Percentiles rank a stretch among this genome's conserved stretches.
Conservation (phyloP, 805 yeast species). For the Saturnispora besseyi region DNA sequence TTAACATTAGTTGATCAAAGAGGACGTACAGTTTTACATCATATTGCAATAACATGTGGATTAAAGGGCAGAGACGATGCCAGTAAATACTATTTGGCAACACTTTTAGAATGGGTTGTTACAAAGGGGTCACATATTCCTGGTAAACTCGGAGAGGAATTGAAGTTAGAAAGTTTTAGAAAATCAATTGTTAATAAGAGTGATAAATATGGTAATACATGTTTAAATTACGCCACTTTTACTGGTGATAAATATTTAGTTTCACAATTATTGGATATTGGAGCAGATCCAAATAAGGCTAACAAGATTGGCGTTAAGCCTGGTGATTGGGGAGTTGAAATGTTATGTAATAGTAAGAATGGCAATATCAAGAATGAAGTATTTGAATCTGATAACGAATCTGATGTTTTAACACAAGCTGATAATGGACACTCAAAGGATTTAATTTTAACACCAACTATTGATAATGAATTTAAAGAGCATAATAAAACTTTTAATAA, state of each 20-base stretch:
- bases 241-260: conserved; percentile 76
- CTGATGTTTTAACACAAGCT: not conserved
- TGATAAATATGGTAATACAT: conserved; percentile 91
- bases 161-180: conserved; percentile 50
- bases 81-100: conserved; percentile 62
- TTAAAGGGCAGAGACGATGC: conserved; percentile 67
- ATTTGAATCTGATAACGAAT: not conserved
- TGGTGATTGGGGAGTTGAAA: conserved; percentile 69
- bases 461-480: not conserved
- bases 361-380: not conserved
- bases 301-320: conserved; percentile 86
- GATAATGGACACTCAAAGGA: not conserved
- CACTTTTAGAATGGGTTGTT: conserved; percentile 71
- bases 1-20: conserved; percentile 55
- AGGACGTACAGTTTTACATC: conserved; percentile 78
- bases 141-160: conserved; percentile 28
- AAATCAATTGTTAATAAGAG: conserved; percentile 74
- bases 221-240: conserved; percentile 85
- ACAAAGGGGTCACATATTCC: conserved; percentile 39
- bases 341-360: conserved; percentile 14
- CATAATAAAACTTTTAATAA: not conserved
- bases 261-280: conserved; percentile 73
- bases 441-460: not conserved
- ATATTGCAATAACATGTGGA: conserved; percentile 73
- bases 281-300: conserved; percentile 72